Evolutionary conservation across 2,329 filamentous ascomycete genomes (phyloP).

Genomic region (Aspergillus pseudotamarii): DNA sequence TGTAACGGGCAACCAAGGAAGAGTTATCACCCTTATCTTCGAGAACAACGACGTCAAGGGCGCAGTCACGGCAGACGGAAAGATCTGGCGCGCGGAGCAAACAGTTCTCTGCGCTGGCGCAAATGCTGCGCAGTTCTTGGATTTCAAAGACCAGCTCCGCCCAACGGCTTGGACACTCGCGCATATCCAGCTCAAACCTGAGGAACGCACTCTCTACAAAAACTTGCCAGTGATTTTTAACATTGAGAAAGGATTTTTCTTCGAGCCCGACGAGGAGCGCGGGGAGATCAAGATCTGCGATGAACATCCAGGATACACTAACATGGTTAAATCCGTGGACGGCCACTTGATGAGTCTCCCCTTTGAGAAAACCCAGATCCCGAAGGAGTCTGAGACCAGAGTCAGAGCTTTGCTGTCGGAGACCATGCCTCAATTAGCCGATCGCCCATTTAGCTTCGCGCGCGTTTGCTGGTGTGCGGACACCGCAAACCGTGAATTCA

Average conservation of each 20-base stretch:
- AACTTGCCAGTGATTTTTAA: conserved; percentile 50
- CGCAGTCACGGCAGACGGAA: conserved; percentile 42
- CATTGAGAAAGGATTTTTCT: conserved; percentile 53
- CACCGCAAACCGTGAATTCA: conserved; percentile 56
- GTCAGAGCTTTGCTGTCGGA: conserved; percentile 53
- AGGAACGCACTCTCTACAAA: conserved; percentile 48
- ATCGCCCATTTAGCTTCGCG: conserved; percentile 54
- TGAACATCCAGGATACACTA: conserved; percentile 59
- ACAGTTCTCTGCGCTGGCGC: conserved; percentile 50
- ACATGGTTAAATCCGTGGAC: conserved; percentile 38
- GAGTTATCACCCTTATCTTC: conserved; percentile 41
- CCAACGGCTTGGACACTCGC: conserved; percentile 53
- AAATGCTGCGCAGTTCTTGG: conserved; percentile 44
- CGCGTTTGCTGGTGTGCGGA: conserved; percentile 62
- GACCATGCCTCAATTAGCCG: conserved; percentile 56
- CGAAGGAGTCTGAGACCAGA: conserved; percentile 50
- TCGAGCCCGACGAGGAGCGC: conserved; percentile 48
- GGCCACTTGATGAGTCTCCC: conserved; percentile 39
- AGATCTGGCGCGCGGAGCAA: conserved; percentile 38
- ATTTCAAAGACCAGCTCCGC: conserved; percentile 49
- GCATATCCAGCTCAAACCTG: conserved; percentile 46
- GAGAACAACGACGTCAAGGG: conserved; percentile 42
- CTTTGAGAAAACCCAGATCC: conserved; percentile 48
- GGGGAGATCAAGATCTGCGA: conserved; percentile 48
- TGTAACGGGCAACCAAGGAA: conserved; percentile 45